A percentile compares a stretch with the other conserved stretches of the same genome.
Evolutionary conservation across 169 alveolate species (phyloP).

Genomic region (Cryptosporidium muris): DNA sequence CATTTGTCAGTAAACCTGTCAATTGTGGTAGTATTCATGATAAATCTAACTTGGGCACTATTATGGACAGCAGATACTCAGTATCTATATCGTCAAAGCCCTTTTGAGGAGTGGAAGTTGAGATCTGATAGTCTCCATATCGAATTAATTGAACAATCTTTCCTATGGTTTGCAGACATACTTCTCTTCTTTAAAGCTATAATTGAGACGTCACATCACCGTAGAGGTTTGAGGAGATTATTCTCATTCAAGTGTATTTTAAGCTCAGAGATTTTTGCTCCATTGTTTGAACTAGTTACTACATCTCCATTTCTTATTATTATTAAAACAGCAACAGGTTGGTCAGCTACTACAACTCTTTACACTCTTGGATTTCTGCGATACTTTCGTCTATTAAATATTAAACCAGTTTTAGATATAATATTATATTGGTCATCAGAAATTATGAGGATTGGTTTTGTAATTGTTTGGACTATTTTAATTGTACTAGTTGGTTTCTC

Average conservation of each 20-base stretch:
- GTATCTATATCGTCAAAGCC: conserved; percentile 13
- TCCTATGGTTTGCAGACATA: conserved; percentile 68
- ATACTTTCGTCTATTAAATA: conserved; percentile 36
- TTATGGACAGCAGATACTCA: conserved; percentile 44
- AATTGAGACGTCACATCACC: conserved; percentile 11
- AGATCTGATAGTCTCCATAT: conserved; percentile 16
- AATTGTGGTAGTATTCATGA: conserved; percentile 15
- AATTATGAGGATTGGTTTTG: conserved; percentile 60
- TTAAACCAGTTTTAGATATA: conserved; percentile 22
- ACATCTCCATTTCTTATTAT: conserved; percentile 35
- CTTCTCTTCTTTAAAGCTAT: conserved; percentile 24
- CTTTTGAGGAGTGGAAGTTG: conserved; percentile 37
- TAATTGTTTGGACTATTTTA: conserved; percentile 51
- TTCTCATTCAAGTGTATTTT: conserved; percentile 30
- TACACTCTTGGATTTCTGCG: conserved; percentile 49
- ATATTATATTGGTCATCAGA: conserved; percentile 54
- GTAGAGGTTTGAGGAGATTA: conserved; percentile 44
- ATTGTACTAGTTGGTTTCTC: conserved; percentile 58
- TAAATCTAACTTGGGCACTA: conserved; percentile 45
- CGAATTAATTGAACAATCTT: conserved; percentile 35
- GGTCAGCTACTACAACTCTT: conserved; percentile 51
- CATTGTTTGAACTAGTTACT: conserved; percentile 50
- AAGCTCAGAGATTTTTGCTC: conserved; percentile 41
- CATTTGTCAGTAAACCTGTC: no score
- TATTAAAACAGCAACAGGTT: conserved; percentile 39